Base-by-base conservation (phyloP, 2,329 filamentous ascomycete genomes). In the Cordyceps javanica region DNA sequence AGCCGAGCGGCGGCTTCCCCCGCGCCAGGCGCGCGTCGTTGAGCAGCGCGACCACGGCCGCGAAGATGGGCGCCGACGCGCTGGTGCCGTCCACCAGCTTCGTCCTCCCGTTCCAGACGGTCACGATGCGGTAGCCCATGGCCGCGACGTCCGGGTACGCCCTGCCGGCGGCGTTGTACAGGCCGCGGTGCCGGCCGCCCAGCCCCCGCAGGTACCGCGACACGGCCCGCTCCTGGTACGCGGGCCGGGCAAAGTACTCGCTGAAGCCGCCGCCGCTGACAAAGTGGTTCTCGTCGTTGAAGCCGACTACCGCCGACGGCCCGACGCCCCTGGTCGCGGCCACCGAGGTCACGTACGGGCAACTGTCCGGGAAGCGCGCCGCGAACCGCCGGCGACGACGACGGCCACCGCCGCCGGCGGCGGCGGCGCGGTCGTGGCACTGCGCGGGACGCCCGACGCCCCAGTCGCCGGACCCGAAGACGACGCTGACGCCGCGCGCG, bases 301-400 rank as follows among this genome's bases (percentile, higher is more conserved):
- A 48, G 1, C 8, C 54, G 9, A 56, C 54, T 5, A 30, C 32
- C n/a, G n/a, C n/a, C n/a, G 30, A 44, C 2, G 83, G 83, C 23
- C 61, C 76, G 60, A 58, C 62, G 7, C 53, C 75, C 59, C 74
- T 71, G 0, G 82, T 84, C 5, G 77, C 82, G 11, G 82, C 82
- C 6, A 85, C 80, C 0, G 77, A 68, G 0, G 82, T 85, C 50
- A 85, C 74, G 59, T 78, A 85, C 0, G 82, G 82, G 64, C 82
- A 72, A 1, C 64, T 61, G 14, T 67, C 68, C 5, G 60, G 60
- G 34, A 60, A 62, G 19, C 60, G 55, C 9, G 60, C 44, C 5
- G 54, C 54, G n/a, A 56, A 56, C 6, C 42, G 39, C 1, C 1
- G 36, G 5, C 16, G n/a, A n/a, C n/a, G n/a, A n/a, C n/a, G n/a